phyloP scores from a whole-genome alignment of 768 basidiomycete species.

The Amanita rubescens region DNA sequence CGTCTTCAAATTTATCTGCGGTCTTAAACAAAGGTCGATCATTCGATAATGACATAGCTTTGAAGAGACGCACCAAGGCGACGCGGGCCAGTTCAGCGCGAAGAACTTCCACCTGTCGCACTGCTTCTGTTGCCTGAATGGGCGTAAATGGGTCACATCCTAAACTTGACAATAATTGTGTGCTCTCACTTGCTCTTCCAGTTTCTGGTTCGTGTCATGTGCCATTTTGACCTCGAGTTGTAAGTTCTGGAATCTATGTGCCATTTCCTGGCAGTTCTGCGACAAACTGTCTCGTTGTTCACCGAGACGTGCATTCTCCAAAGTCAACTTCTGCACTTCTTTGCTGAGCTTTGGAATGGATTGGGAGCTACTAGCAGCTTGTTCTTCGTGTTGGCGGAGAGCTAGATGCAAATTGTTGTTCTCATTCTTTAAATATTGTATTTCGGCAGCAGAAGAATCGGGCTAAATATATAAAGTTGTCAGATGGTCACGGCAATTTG shows the following conservation, averaged over 20 bases:
- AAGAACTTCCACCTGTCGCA: not conserved
- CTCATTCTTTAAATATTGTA: not conserved
- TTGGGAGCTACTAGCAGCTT: not conserved
- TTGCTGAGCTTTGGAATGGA: not conserved
- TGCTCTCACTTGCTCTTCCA: not conserved
- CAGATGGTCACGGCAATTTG: not conserved
- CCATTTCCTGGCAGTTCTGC: not conserved
- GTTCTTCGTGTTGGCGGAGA: not conserved
- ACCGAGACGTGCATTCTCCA: not conserved
- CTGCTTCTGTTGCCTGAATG: not conserved
- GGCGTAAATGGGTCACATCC: not conserved
- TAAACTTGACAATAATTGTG: not conserved
- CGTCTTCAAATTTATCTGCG: not conserved
- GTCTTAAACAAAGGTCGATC: not conserved
- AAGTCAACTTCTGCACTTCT: not conserved
- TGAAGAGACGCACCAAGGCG: not conserved
- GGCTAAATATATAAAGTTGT: not conserved
- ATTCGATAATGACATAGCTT: not conserved
- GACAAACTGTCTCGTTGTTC: slow-evolving; percentile 1
- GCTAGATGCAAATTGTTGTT: slow-evolving; percentile 1
- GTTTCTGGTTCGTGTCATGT: not conserved
- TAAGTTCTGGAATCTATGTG: not conserved
- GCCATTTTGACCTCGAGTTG: not conserved
- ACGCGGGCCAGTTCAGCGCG: not conserved
- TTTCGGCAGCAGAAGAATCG: slow-evolving; percentile 1